These are phyloP conservation scores for Clarireedia paspali DNA, from an alignment of 2,329 filamentous ascomycete species.

Conservation along the genomic window DNA sequence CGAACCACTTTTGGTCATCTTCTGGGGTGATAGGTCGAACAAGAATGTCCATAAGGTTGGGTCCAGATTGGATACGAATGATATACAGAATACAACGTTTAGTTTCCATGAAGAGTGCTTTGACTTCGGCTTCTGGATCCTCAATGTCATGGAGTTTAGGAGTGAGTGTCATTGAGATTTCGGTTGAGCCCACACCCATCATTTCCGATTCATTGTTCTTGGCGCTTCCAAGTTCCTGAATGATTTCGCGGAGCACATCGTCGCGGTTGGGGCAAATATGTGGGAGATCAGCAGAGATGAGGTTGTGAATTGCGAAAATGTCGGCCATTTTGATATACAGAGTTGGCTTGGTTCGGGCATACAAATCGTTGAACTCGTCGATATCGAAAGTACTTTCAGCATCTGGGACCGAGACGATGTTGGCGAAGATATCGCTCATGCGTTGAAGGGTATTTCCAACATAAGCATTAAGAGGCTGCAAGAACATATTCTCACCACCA, in stretches of 20 bases:
- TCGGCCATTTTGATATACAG: slow-evolving; percentile 99
- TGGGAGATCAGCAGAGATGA: slow-evolving; percentile 72
- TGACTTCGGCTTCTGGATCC: slow-evolving; percentile 87
- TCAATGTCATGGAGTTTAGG: slow-evolving; percentile 85
- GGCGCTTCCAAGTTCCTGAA: slow-evolving; percentile 89
- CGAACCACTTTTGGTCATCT: slow-evolving; percentile 83
- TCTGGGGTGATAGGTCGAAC: slow-evolving; percentile 81
- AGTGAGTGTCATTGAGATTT: slow-evolving; percentile 85
- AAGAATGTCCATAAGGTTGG: slow-evolving; percentile 90
- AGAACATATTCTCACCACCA: slow-evolving; percentile 88
- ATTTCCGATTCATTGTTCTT: slow-evolving; percentile 96
- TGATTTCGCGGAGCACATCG: slow-evolving; percentile 82
- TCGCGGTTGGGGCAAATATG: slow-evolving; percentile 73
- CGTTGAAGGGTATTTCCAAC: slow-evolving; percentile 78
- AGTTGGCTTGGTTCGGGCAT: slow-evolving; percentile 91
- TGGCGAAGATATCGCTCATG: slow-evolving; percentile 65
- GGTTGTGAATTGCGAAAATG: slow-evolving; percentile 90
- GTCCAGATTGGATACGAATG: slow-evolving; percentile 87
- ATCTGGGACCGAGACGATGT: slow-evolving; percentile 75
- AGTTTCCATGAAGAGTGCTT: slow-evolving; percentile 94
- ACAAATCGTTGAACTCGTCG: slow-evolving; percentile 97
- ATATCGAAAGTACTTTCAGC: slow-evolving; percentile 94
- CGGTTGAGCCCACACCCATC: slow-evolving; percentile 68
- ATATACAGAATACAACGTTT: slow-evolving; percentile 97
- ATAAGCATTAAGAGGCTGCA: slow-evolving; percentile 91